Base-by-base conservation (phyloP, 2,329 filamentous ascomycete species). In the Huntiella omanensis region DNA sequence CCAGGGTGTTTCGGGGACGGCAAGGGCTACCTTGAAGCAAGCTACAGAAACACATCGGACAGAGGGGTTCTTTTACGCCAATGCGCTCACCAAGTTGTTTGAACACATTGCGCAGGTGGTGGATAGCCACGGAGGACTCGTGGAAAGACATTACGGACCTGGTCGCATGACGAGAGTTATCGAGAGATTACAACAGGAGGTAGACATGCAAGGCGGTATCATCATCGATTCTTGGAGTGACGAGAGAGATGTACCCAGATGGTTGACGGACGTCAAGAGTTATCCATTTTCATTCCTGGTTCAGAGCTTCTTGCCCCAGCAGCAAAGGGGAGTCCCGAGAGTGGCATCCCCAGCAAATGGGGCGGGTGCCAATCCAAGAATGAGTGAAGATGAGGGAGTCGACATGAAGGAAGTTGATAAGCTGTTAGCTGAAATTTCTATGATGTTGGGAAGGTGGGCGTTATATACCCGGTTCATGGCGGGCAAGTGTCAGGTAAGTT, bases 81-180 rank as follows among this genome's bases (percentile, higher is more conserved):
- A 82, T 60, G 80, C 84, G 2, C 66, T 98, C 52, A 94, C 87
- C 4, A 87, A 84, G 58, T 64, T 98, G 40, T 98, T 98, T 58
- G 88, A 96, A 61, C 88, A 98, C 61, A 94, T 98, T 59, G 88
- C 91, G 2, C 84, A 93, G 58, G 95, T 98, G 53, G 79, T 98
- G 16, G 88, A 96, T 56, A 80, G 83, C 1, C 91, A 98, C 58
- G 85, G 88, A 32, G 77, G 77, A 1, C 69, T 98, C 6, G 88
- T 98, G 1, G 87, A 96, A 64, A 77, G 84, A 40, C 91, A 98
- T 61, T 98, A 98, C 58, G 91, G 91, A 1, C 64, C 73, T 12
- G 85, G 88, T 34, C 91, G 86, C 66, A 98, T 98, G 91, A 77
- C 83, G 32, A 83, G 80, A 54, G 91, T 98, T 45, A 88, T 96